Evolutionary conservation across 1,284 basidiomycete species (phyloP).

Genomic region (Malassezia japonica): DNA sequence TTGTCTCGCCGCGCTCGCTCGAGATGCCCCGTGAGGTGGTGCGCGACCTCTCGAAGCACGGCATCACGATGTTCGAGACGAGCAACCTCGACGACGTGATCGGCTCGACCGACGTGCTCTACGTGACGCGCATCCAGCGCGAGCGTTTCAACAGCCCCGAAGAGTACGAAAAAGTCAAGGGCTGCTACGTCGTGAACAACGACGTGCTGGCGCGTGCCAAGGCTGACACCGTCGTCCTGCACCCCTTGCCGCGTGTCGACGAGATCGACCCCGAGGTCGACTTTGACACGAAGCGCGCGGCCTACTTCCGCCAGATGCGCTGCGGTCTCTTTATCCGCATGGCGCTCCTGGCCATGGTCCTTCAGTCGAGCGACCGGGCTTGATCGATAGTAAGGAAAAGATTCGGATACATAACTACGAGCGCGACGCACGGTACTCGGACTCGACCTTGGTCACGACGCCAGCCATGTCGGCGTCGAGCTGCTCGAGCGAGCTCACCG

Average conservation of each 20-base stretch:
- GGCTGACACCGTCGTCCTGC: constrained; percentile 95
- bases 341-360: constrained; percentile 45
- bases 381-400: neutral
- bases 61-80: constrained; percentile 64
- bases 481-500: constrained; percentile 58
- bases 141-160: constrained; percentile 75
- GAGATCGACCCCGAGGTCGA: constrained; percentile 98
- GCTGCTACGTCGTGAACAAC: constrained; percentile 87
- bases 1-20: constrained; percentile 82
- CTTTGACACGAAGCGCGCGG: constrained; percentile 84
- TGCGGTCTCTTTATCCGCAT: constrained; percentile 70
- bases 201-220: constrained; percentile 82
- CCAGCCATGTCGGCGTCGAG: constrained; percentile 85
- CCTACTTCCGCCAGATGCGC: constrained; percentile 97
- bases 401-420: constrained; percentile 16
- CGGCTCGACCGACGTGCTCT: constrained; percentile 87
- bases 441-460: constrained; percentile 75
- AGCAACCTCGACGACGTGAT: constrained; percentile 82
- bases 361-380: constrained; percentile 11
- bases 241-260: constrained; percentile 85
- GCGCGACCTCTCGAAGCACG: constrained; percentile 53
- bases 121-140: constrained; percentile 91
- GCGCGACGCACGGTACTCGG: constrained; percentile 62
- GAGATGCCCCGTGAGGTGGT: constrained; percentile 84
- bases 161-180: constrained; percentile 85